Percentiles rank a stretch among this genome's conserved stretches.
Evolutionary conservation across 306 rosid genomes (phyloP).

Genomic region (Castanopsis chinensis): DNA sequence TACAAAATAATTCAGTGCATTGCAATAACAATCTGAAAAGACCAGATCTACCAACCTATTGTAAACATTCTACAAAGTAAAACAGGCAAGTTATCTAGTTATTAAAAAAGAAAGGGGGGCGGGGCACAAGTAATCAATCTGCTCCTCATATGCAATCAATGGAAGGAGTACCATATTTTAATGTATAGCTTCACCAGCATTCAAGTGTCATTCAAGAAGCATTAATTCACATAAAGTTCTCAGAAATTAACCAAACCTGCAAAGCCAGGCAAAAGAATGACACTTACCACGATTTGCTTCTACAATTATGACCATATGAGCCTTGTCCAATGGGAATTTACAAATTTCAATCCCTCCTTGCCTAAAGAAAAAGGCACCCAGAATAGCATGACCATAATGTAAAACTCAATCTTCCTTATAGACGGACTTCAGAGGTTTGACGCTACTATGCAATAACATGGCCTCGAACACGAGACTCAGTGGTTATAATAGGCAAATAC

Average conservation of each 20-base stretch:
- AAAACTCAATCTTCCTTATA: neutral
- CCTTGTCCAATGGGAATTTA: neutral
- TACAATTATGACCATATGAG: too few relatives aligned
- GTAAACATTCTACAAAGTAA: too few relatives aligned
- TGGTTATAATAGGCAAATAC: neutral
- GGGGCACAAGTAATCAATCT: too few relatives aligned
- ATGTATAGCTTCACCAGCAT: neutral
- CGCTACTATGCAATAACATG: neutral
- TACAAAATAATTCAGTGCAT: too few relatives aligned
- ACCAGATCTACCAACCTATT: too few relatives aligned
- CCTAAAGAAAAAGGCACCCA: neutral
- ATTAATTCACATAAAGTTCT: neutral
- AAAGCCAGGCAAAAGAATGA: neutral
- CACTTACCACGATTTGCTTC: neutral
- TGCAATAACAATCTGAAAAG: too few relatives aligned
- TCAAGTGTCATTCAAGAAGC: neutral
- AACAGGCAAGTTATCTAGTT: too few relatives aligned
- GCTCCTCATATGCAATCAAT: neutral
- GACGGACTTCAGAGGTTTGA: neutral
- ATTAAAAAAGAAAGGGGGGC: fast-evolving
- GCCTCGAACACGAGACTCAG: neutral
- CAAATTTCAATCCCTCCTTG: neutral
- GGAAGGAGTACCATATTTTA: neutral
- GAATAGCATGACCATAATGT: neutral
- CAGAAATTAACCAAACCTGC: neutral